Evolutionary conservation across 108 stramenopile genomes (phyloP), one percentile per base, ranked within the genome.

Genomic region (Skeletonema potamos): DNA sequence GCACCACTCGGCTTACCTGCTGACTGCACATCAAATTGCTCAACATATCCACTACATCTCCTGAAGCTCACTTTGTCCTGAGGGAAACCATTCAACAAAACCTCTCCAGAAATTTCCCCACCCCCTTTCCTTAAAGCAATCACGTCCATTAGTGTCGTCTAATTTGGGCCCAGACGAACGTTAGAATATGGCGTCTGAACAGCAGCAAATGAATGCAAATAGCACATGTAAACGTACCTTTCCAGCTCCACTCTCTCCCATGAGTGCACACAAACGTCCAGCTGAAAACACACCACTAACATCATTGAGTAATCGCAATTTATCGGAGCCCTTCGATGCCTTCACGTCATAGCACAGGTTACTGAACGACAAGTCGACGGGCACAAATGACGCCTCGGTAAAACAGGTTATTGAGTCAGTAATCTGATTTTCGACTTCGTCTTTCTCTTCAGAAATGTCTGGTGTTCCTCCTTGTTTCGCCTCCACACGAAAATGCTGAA

Each of bases 21-120:
- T 13, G 76, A 60, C 70, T 93, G 89, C 22, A 86, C 62, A 63
- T 94, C 94, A 41, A 85, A 76, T 72, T 95, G 94, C 82, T 90
- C 88, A 27, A 88, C 87, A 64, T 94, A 94, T n/a, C 89, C 93
- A 17, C 74, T 66, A 58, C 78, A 74, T 43, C 82, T 57, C 4
- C 73, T 34, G 43, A 83, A 83, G 33, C 77, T 79, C 15, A 55
- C 61, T 26, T 68, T 17, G 43, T 76, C 69, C 55, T 83, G 79
- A 7, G 55, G 61, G 29, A 62, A 75, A n/a, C 83, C 83, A 73
- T 81, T 81, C 66, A 84, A 26, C 4, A 78, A 65, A 15, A 87
- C 66, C 26, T 85, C 81, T 15, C 86, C 86, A 20, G 85, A 70
- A 77, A 85, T 85, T 30, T 64, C 73, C 13, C 70, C 76, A 39